phyloP scores from a whole-genome alignment of 306 rosid genomes.

The Glycine latifolia region DNA sequence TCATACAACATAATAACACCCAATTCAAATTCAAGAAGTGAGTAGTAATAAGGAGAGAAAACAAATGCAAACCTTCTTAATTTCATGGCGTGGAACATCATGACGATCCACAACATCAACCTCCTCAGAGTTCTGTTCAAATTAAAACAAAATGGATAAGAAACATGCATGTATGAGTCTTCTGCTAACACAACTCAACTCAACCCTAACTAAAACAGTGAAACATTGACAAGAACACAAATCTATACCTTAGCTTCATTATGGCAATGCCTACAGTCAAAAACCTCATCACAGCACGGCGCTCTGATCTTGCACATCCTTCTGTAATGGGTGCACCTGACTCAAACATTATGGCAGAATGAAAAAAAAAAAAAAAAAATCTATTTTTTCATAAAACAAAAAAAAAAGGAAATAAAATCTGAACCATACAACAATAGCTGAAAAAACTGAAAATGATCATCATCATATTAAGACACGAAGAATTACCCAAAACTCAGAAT shows the following conservation, averaged over 20 bases:
- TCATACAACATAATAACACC: not conserved
- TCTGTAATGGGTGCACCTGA: constrained; percentile 72
- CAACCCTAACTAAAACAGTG: not conserved
- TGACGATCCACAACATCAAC: constrained; percentile 52
- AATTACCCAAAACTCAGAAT: constrained; percentile 62
- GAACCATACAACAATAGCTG: too few species aligned
- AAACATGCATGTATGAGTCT: not conserved
- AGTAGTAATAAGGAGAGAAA: not conserved
- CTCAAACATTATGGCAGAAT: not conserved
- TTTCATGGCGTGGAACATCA: constrained; percentile 72
- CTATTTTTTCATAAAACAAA: not conserved
- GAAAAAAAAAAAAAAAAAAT: not conserved
- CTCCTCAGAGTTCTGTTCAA: constrained; percentile 62
- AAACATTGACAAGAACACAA: not conserved
- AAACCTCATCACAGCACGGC: constrained; percentile 76
- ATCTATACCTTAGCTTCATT: constrained; percentile 70
- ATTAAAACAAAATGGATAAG: not conserved
- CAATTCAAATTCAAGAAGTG: constrained; percentile 18
- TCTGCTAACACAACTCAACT: not conserved
- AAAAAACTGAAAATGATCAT: not conserved
- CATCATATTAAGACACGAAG: not conserved
- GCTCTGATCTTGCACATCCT: constrained; percentile 79
- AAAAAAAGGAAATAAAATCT: not conserved
- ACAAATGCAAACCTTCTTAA: constrained; percentile 57
- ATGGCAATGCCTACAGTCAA: constrained; percentile 78